Base-by-base conservation (phyloP, 2,329 filamentous ascomycete genomes). In the Nigrograna mackinnonii region DNA sequence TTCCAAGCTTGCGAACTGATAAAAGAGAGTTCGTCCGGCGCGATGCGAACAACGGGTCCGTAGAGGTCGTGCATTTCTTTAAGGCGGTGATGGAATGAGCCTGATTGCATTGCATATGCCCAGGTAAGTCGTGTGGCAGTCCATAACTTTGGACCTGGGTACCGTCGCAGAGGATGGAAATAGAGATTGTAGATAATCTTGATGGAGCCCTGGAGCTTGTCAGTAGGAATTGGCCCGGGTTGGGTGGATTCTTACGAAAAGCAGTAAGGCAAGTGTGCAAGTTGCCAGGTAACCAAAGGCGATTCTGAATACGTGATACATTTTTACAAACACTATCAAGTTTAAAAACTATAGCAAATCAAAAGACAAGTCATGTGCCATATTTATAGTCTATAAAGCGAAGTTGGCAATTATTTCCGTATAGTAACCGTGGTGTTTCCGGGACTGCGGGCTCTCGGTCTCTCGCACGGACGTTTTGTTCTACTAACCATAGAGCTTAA, bases 21-120 rank as follows among this genome's bases (percentile, higher is more conserved):
- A 52, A 75, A 79, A 2, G 73, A 70, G 3, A 79, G 66, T 49
- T 78, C 73, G 43, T 75, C 65, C 2, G 77, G 75, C 4, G 66
- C 67, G 31, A 77, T 58, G 7, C 77, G 71, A 6, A 79, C 74
- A 1, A 78, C 66, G 1, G 65, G 62, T 4, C 76, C 76, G 38
- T 58, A 55, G 28, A 44, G 34, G 5, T 35, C 19, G 37, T 59
- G 55, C 1, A 57, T 30, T 24, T 49, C 42, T 12, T 45, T 33
- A 5, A 52, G 34, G 5, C 43, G 35, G 12, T 22, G 44, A 22
- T 46, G 44, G 18, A 49, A 43, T 7, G 34, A 20, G 4, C 54
- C 52, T 5, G 46, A 54, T 30, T 50, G 43, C 40, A 53, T 40
- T 47, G 60, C 18, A 51, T 50, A 28, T 47, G 67, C 6, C 62